Percentiles rank a stretch among this genome's conserved stretches.
Evolutionary conservation across 495 filamentous ascomycete genomes (phyloP).

Genomic region (Xylaria telfairii): DNA sequence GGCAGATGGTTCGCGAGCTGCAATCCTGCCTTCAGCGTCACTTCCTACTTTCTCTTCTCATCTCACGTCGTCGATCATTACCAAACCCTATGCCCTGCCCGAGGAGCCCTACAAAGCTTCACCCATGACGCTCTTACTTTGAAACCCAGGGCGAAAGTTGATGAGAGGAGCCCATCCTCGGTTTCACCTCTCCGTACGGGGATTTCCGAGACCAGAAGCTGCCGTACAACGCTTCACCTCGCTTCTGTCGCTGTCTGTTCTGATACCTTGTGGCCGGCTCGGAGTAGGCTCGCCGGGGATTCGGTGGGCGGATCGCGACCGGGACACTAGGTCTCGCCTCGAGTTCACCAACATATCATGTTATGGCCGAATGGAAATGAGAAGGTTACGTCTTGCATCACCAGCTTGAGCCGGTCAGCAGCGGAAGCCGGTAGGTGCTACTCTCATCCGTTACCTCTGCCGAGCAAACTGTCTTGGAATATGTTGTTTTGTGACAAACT

Average conservation of each 20-base stretch:
- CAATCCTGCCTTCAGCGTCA: not conserved
- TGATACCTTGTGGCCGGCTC: not conserved
- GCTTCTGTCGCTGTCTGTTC: not conserved
- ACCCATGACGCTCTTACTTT: not conserved
- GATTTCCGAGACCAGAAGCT: not conserved
- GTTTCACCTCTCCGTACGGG: not conserved
- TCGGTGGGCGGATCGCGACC: not conserved
- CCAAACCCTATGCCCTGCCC: not conserved
- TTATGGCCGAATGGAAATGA: not conserved
- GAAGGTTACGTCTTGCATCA: constrained; percentile 2
- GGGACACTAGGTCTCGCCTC: not conserved
- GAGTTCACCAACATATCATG: not conserved
- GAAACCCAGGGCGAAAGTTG: not conserved
- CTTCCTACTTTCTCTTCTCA: not conserved
- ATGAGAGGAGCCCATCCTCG: not conserved
- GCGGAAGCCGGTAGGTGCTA: not conserved
- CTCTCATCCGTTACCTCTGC: not conserved
- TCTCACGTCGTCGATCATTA: not conserved
- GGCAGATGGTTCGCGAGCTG: not conserved
- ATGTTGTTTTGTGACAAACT: not conserved
- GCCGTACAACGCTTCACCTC: not conserved
- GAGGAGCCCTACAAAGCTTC: not conserved
- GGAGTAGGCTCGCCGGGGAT: not conserved
- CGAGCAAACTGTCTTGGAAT: constrained; percentile 2
- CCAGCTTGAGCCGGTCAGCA: not conserved